Evolutionary conservation across 495 filamentous ascomycete species (phyloP), one percentile per base, ranked within the genome.

Genomic region (Penicillium lagena): DNA sequence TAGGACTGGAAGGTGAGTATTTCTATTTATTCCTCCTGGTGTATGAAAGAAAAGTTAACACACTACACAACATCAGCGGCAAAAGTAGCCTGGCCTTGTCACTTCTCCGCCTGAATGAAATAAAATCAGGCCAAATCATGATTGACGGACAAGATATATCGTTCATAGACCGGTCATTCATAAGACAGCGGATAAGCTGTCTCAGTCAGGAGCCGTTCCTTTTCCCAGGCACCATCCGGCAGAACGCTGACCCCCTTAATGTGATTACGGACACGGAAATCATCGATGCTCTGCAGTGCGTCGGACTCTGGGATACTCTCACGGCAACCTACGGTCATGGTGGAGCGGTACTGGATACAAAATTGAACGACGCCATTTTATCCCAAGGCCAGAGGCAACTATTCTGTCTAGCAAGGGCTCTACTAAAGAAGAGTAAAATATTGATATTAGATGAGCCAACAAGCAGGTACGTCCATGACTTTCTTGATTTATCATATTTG

Each of bases 181-280:
- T 77, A 30, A 68, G 68, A 3, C 68, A 80, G 12, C 68, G 79
- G 0, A 65, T 71, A 35, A 73, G 72, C 47, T 79, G 45, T 70
- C 82, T 35, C 73, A 78, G 15, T 13, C 81, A 85, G 51, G 80
- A 83, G 40, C 73, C 79, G 0, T 76, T 80, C 3, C 56, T 83
- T 9, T 78, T 84, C 48, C 69, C 76, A 0, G 78, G 78, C 14
- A 71, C 70, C 11, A 51, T 81, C 30, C 63, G 73, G n/a, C 67
- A 76, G 41, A 80, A 81, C 47, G 63, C 73, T 12, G 77, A 81
- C 39, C 77, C 77, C 1, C 39, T 67, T 9, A 48, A 52, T 33
- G 35, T 42, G 0, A 49, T 61, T 1, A 54, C 64, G 0, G 55
- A 56, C 13, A 37, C 50, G 2, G 60, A 71, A 11, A 71, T 76